Evolutionary conservation across 2,329 filamentous ascomycete species (phyloP).

Genomic region (Ascosphaera apis): DNA sequence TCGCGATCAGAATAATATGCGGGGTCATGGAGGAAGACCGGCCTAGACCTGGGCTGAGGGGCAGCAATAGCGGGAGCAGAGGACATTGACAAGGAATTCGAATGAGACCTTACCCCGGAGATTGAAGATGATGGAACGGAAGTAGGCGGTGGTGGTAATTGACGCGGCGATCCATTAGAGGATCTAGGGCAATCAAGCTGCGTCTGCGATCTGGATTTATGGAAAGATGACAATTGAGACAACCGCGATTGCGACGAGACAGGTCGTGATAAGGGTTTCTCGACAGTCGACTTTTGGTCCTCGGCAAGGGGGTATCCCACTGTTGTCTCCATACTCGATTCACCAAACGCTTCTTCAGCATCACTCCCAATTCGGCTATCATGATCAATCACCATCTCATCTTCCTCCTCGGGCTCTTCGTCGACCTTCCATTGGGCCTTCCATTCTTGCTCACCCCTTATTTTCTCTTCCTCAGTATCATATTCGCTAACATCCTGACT

Average conservation of each 20-base stretch:
- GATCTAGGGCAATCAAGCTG: conserved; percentile 7
- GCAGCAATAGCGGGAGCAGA: conserved; percentile 10
- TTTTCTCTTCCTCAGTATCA: conserved; percentile 5
- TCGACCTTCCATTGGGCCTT: background rate
- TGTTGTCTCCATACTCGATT: background rate
- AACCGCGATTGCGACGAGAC: background rate
- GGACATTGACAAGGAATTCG: conserved; percentile 30
- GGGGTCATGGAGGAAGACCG: background rate
- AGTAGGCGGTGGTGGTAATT: background rate
- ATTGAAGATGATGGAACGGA: background rate
- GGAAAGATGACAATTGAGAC: conserved; percentile 1
- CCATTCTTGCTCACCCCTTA: background rate
- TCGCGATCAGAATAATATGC: conserved; percentile 14
- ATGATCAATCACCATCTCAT: background rate
- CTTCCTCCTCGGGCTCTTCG: background rate
- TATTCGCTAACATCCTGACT: conserved; percentile 12
- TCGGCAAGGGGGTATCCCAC: background rate
- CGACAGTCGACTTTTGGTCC: background rate
- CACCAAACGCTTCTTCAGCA: background rate
- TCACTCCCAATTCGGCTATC: background rate
- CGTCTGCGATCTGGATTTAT: conserved; percentile 5
- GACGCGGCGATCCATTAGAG: background rate
- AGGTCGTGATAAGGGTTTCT: background rate
- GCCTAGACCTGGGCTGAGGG: background rate
- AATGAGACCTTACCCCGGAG: conserved; percentile 16